Conservation (phyloP, 2,329 filamentous ascomycete species). For the Colletotrichum aenigma region DNA sequence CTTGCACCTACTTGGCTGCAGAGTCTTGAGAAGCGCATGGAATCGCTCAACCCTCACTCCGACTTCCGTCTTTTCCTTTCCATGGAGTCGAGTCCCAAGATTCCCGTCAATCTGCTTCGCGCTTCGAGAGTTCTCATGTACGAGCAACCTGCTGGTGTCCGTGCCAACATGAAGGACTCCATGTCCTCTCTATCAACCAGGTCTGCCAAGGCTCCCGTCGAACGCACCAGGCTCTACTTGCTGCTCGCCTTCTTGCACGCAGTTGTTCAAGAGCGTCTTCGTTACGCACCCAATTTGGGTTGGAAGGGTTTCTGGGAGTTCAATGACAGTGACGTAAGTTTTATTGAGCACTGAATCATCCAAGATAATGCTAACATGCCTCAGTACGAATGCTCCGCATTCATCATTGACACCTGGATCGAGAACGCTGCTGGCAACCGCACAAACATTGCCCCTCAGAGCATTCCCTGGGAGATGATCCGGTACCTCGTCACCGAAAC, state of each 20-base stretch:
- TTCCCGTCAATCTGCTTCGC: conserved; percentile 92
- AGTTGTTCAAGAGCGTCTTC: conserved; percentile 90
- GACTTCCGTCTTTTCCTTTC: conserved; percentile 96
- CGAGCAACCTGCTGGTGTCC: conserved; percentile 94
- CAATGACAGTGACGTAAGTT: conserved; percentile 95
- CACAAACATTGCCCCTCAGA: conserved; percentile 90
- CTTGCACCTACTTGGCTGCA: conserved; percentile 95
- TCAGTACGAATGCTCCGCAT: conserved; percentile 95
- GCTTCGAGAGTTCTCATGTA: conserved; percentile 96
- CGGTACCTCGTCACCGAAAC: conserved; percentile 89
- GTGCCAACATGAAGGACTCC: conserved; percentile 98
- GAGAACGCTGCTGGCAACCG: conserved; percentile 81
- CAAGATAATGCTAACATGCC: not conserved
- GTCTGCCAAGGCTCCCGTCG: conserved; percentile 82
- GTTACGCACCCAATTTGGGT: conserved; percentile 90
- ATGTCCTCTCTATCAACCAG: conserved; percentile 81
- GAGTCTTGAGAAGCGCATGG: conserved; percentile 95
- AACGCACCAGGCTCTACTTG: conserved; percentile 88
- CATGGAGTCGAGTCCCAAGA: conserved; percentile 97
- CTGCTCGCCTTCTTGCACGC: conserved; percentile 94
- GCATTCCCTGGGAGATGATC: conserved; percentile 97
- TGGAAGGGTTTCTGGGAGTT: conserved; percentile 99
- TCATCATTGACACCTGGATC: conserved; percentile 95
- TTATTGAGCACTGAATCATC: not conserved
- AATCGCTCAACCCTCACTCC: conserved; percentile 89